A percentile compares a stretch with the other conserved stretches of the same genome.
These are phyloP conservation scores for Lachnellula arida DNA, from an alignment of 2,329 filamentous ascomycete species.

Conservation along the genomic window DNA sequence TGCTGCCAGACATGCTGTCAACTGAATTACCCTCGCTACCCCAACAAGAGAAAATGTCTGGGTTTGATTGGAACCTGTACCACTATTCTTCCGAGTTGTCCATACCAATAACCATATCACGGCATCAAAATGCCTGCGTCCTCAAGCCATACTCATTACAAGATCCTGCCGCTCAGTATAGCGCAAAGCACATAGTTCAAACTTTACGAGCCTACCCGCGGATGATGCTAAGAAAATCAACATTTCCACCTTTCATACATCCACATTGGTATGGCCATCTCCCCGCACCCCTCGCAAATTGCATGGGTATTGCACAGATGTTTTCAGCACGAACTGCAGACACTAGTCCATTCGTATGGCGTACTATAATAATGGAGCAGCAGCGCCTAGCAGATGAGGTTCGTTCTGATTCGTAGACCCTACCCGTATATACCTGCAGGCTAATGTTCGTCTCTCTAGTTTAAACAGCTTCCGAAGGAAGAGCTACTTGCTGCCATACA, in stretches of 20 bases:
- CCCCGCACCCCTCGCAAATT: conserved; percentile 16
- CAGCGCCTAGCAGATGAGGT: conserved; percentile 4
- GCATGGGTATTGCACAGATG: conserved; percentile 25
- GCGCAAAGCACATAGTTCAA: conserved; percentile 8
- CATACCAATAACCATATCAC: not conserved
- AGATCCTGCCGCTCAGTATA: conserved; percentile 9
- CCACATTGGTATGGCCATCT: conserved; percentile 5
- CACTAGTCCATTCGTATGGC: conserved; percentile 16
- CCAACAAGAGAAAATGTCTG: not conserved
- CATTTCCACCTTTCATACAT: conserved; percentile 26
- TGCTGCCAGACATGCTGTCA: not conserved
- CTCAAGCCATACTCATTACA: conserved; percentile 22
- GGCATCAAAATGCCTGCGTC: not conserved
- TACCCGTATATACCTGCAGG: not conserved
- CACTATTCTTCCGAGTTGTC: not conserved
- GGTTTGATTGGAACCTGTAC: not conserved
- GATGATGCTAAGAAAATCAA: conserved; percentile 24
- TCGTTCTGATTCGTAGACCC: too few relatives aligned
- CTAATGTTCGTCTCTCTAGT: not conserved
- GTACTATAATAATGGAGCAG: conserved; percentile 15
- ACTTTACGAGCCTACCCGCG: conserved; percentile 17
- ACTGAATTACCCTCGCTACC: not conserved
- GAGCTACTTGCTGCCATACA: conserved; percentile 4
- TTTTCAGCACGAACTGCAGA: conserved; percentile 19
- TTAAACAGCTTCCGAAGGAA: not conserved